These are phyloP conservation scores for Scopulariopsis brevicaulis DNA, from an alignment of 2,329 filamentous ascomycete genomes.

Conservation along the genomic window DNA sequence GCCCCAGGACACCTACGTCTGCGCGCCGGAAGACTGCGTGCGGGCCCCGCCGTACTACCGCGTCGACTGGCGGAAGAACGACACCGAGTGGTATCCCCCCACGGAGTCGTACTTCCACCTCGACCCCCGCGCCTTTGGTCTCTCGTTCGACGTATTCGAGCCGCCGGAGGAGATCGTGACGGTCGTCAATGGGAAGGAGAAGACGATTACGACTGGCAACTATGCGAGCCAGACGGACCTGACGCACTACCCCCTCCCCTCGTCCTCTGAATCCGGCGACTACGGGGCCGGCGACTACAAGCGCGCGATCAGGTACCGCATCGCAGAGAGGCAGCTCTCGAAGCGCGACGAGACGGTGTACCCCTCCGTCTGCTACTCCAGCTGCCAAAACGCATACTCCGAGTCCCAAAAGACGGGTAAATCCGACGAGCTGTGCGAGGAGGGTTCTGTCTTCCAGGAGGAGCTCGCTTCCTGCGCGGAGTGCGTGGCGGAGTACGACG, in stretches of 20 bases:
- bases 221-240: constrained; percentile 39
- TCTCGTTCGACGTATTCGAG: constrained; percentile 51
- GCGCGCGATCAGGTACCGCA: background rate
- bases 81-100: constrained; percentile 39
- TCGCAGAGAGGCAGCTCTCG: background rate
- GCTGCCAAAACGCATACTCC: constrained; percentile 37
- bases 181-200: constrained; percentile 20
- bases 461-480: constrained; percentile 23
- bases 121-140: constrained; percentile 47
- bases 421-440: constrained; percentile 28
- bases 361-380: constrained; percentile 36
- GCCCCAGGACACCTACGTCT: constrained; percentile 33
- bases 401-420: constrained; percentile 38
- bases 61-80: constrained; percentile 29
- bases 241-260: constrained; percentile 20
- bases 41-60: constrained; percentile 22
- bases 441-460: constrained; percentile 26
- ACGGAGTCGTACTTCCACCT: constrained; percentile 49
- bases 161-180: constrained; percentile 25
- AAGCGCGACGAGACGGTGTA: constrained; percentile 18
- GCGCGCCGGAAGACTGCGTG: constrained; percentile 31
- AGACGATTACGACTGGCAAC: constrained; percentile 41
- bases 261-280: background rate
- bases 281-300: background rate
- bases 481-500: constrained; percentile 23